Conservation (phyloP, 2,329 filamentous ascomycete species). For the Talaromyces sp. region DNA sequence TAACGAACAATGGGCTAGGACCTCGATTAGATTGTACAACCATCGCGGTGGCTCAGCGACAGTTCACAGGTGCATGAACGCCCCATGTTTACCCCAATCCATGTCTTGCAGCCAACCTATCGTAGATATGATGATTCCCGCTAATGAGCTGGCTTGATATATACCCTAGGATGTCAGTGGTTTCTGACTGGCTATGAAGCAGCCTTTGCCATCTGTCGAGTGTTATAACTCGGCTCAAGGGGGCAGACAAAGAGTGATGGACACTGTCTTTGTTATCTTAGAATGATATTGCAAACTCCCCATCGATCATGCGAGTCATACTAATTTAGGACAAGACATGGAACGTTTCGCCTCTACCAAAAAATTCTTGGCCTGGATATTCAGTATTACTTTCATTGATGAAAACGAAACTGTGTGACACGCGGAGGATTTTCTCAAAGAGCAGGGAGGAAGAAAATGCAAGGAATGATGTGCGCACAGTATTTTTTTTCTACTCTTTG, state of each 20-base stretch:
- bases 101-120: background rate
- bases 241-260: background rate
- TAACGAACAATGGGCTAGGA: background rate
- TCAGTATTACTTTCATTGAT: background rate
- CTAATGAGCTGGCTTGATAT: background rate
- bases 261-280: background rate
- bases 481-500: too few relatives aligned
- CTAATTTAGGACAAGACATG: too few relatives aligned
- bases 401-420: background rate
- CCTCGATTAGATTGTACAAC: slow-evolving; percentile 1
- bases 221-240: too few relatives aligned
- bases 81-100: background rate
- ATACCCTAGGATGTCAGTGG: background rate
- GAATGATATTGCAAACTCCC: background rate
- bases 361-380: too few relatives aligned
- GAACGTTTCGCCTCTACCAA: too few relatives aligned
- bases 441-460: background rate
- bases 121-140: background rate
- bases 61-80: background rate
- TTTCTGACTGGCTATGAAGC: background rate
- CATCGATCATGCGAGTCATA: background rate
- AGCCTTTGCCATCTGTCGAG: background rate
- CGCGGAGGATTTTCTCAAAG: background rate
- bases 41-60: background rate
- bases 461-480: background rate